A percentile compares a stretch with the other conserved stretches of the same genome.
These are phyloP conservation scores for Coprinopsis sp. DNA, from an alignment of 768 basidiomycete species.

Conservation along the genomic window DNA sequence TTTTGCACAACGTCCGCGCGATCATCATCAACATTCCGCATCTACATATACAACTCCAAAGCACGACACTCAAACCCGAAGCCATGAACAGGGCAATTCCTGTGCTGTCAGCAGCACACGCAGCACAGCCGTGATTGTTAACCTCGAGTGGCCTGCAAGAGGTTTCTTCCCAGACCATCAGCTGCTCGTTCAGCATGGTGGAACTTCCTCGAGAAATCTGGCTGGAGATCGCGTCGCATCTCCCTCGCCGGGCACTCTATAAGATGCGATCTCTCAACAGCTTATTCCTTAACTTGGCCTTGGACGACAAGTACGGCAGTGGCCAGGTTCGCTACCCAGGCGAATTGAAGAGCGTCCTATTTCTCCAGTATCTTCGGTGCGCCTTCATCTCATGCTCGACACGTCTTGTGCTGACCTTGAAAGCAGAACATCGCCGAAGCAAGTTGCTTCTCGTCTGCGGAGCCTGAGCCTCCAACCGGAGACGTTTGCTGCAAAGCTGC, in stretches of 20 bases:
- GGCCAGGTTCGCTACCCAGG: not conserved
- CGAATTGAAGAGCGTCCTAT: not conserved
- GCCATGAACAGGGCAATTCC: too few species aligned
- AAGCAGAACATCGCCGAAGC: not conserved
- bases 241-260: not conserved
- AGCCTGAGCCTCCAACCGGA: not conserved
- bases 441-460: not conserved
- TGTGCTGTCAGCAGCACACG: too few species aligned
- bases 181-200: not conserved
- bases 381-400: not conserved
- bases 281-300: not conserved
- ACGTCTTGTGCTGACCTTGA: not conserved
- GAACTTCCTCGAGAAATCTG: constrained; percentile 1
- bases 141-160: not conserved
- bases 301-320: not conserved
- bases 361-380: not conserved
- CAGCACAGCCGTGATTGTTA: too few species aligned
- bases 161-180: too few species aligned
- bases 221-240: not conserved
- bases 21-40: too few species aligned
- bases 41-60: too few species aligned
- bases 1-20: too few species aligned
- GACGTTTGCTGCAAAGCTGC: not conserved
- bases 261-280: not conserved
- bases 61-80: too few species aligned